Evolutionary conservation across 202 grass and related monocot genomes (phyloP), one percentile per base, ranked within the genome.

Genomic region (Musa balbisiana): DNA sequence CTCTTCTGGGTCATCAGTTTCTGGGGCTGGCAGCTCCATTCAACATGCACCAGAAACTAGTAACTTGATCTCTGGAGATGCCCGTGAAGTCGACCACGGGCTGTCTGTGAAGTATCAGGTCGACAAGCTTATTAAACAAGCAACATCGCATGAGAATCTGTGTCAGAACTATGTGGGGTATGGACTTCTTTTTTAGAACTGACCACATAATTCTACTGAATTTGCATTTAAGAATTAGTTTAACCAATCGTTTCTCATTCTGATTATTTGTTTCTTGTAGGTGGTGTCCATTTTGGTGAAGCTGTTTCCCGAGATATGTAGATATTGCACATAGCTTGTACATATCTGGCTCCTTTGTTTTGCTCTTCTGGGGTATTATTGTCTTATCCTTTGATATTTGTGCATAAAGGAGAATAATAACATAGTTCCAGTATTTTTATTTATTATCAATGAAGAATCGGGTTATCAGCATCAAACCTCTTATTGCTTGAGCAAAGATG

Each of bases 281-380:
- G 88, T 98, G 94, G 94, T 98, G 94, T 60, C 94, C 91, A 10
- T 98, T 98, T 77, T 98, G 94, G 94, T 98, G 88, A 43, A 98
- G 62, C 74, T 49, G 70, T 74, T 79, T 75, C 24, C 9, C 5
- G 16, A 51, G 19, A 55, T 19, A 22, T 77, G 79, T 87, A 82
- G 72, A 73, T 87, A 76, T 15, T 96, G 93, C 87, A 84, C 79
- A 87, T 93, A 89, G 19, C n/a, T 9, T 97, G 88, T 91, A 87
- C 71, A 91, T 79, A 86, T 71, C 11, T 13, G 25, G 10, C 26
- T 65, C 22, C 23, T 26, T 65, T 43, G 33, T 43, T 43, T 43
- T 43, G 33, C 33, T 5, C 5, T 6, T 43, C 33, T 43, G 33
- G 33, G 33, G 0, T 43, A 8, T 65, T 65, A 65, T 65, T 65